These are phyloP conservation scores for Adansonia gregorii DNA, from an alignment of 441 rosid species.

Conservation along the genomic window DNA sequence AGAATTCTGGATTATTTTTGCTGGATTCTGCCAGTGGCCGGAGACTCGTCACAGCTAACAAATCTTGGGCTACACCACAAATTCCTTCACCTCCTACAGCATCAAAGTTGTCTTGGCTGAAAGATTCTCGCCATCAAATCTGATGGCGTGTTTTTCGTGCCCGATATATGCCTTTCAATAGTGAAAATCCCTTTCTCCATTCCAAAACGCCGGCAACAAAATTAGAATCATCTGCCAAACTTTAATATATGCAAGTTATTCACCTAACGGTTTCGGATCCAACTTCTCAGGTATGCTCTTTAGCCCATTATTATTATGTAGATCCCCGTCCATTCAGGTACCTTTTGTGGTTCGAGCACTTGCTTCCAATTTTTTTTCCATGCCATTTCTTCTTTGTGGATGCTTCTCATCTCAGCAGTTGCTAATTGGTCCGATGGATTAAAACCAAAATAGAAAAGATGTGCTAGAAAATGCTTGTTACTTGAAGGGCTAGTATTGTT, in stretches of 20 bases:
- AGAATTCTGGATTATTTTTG: constrained; percentile 10
- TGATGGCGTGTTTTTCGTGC: constrained; percentile 56
- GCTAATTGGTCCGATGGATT: not conserved
- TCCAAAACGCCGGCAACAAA: constrained; percentile 35
- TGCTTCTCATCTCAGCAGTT: not conserved
- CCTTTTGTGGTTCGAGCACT: not conserved
- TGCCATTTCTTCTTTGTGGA: not conserved
- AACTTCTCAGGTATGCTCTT: constrained; percentile 22
- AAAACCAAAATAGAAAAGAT: constrained; percentile 7
- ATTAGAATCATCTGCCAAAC: not conserved
- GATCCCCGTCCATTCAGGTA: not conserved
- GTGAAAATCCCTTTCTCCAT: constrained; percentile 35
- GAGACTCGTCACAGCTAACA: constrained; percentile 74
- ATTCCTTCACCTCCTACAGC: constrained; percentile 88
- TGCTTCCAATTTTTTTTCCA: not conserved
- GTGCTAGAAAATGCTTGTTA: constrained; percentile 3
- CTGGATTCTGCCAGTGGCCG: constrained; percentile 51
- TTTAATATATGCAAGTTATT: not conserved
- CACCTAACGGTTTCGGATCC: not conserved
- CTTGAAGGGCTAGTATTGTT: not conserved
- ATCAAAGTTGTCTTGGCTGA: constrained; percentile 87
- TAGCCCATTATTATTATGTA: not conserved
- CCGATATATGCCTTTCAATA: constrained; percentile 58
- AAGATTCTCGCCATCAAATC: constrained; percentile 34
- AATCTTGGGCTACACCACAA: constrained; percentile 78